These are phyloP conservation scores for Priceomyces carsonii DNA, from an alignment of 805 yeast genomes.

Conservation along the genomic window DNA sequence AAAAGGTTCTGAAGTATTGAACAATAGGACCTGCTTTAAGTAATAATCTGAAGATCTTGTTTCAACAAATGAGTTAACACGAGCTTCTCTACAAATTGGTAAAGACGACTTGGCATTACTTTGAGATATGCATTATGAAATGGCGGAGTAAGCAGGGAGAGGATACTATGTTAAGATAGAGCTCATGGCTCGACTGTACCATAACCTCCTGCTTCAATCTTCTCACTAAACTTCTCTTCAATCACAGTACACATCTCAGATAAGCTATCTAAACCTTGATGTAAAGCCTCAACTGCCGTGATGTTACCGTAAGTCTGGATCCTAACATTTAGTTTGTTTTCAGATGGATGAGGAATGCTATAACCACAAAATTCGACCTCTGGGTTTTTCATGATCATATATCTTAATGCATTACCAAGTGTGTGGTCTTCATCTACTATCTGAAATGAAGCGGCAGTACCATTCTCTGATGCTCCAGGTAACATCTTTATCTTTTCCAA, in stretches of 20 bases:
- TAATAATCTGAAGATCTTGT: no score
- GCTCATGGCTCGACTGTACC: conserved; percentile 49
- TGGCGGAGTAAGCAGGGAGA: not conserved
- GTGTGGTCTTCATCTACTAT: conserved; percentile 95
- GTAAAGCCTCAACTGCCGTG: conserved; percentile 90
- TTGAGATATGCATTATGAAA: no score
- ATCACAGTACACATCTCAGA: conserved; percentile 79
- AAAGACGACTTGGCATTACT: no score
- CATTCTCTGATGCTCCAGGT: conserved; percentile 91
- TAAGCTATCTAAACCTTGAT: conserved; percentile 86
- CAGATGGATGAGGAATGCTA: conserved; percentile 98
- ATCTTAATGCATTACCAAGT: conserved; percentile 89
- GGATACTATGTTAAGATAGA: no score
- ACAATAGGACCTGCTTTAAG: no score
- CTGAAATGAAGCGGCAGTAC: conserved; percentile 92
- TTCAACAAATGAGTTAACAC: no score
- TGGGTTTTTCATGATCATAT: conserved; percentile 95
- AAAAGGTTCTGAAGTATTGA: no score
- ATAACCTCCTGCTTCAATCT: conserved; percentile 58
- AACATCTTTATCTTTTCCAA: conserved; percentile 62
- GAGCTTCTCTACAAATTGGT: no score
- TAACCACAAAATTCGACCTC: conserved; percentile 98
- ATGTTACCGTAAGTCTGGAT: conserved; percentile 87
- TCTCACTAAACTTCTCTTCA: conserved; percentile 74
- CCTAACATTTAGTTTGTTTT: conserved; percentile 82